Base-by-base conservation (phyloP, 1,284 basidiomycete species). In the Megacollybia platyphylla region DNA sequence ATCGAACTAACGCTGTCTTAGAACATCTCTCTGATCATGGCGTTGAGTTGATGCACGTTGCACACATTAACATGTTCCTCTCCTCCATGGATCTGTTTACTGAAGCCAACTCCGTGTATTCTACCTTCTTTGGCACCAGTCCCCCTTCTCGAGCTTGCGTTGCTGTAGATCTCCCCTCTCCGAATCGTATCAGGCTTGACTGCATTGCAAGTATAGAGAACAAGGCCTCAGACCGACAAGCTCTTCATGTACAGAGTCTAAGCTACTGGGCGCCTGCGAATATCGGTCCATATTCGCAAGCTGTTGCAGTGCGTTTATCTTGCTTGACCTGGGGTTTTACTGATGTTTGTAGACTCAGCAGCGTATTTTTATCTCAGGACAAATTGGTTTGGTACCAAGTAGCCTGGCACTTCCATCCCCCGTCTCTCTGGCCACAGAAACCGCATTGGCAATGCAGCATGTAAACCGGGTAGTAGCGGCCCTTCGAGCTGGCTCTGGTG, bases 201-300 rank as follows among this genome's bases (percentile, higher is more conserved):
- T 85, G 82, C 46, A 60, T 87, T 7, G 87, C 88, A 1, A 83
- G 71, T 51, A 56, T 63, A 2, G 70, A 68, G 49, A 52, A 40
- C 24, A 53, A 47, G 10, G 43, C 57, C 2, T 36, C 52, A 7
- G 10, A 76, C 26, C 68, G 91, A 28, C 75, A 76, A 42, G 81
- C 86, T 0, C 66, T 98, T 29, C 96, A 99, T 56, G 93, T 98
- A 0, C 96, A 98, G 61, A 77, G 90, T 10, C 59, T 94, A 42
- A 94, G 90, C 57, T 97, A 97, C 58, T 99, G 96, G 96, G 94
- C 94, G 11, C 92, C 96, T 7, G 94, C 96, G 2, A 98, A 97
- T 58, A 98, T 99, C 44, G 96, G 96, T 0, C 96, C 96, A 1
- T 99, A 98, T 60, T 94, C 91, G 0, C 96, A 99, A 62, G 85